Evolutionary conservation across 352 stramenopile species (phyloP).

Genomic region (Blastocystis sp.): DNA sequence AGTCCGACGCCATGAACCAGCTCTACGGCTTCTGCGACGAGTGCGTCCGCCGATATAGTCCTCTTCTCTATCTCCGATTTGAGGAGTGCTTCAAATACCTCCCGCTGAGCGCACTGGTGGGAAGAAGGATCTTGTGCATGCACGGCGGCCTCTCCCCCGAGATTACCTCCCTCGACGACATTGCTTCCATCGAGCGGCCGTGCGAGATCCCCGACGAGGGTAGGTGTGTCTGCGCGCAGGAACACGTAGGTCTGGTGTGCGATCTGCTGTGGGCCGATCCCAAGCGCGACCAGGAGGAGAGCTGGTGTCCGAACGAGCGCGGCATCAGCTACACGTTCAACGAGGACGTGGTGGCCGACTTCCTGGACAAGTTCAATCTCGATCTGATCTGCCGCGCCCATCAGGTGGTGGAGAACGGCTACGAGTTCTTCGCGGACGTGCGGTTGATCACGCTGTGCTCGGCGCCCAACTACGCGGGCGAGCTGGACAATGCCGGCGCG

Average conservation of each 20-base stretch:
- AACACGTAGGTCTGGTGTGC: conserved; percentile 78
- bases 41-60: conserved; percentile 70
- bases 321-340: conserved; percentile 96
- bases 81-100: conserved; percentile 72
- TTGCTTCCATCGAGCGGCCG: conserved; percentile 78
- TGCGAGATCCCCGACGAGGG: conserved; percentile 81
- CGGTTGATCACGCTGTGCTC: conserved; percentile 86
- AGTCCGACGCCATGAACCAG: conserved; percentile 72
- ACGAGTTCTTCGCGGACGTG: conserved; percentile 77
- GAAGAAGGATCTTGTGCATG: conserved; percentile 75
- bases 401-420: conserved; percentile 82
- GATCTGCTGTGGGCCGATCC: conserved; percentile 86
- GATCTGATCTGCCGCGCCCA: conserved; percentile 94
- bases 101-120: conserved; percentile 69
- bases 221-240: neutral
- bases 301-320: conserved; percentile 91
- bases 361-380: conserved; percentile 90
- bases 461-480: conserved; percentile 85
- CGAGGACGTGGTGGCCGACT: conserved; percentile 90
- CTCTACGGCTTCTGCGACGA: conserved; percentile 72
- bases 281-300: conserved; percentile 69
- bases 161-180: conserved; percentile 81
- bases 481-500: conserved; percentile 83
- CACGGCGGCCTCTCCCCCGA: conserved; percentile 84
- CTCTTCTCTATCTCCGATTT: conserved; percentile 69